Conservation (phyloP, 2,329 filamentous ascomycete species). For the Epichloe festucae region DNA sequence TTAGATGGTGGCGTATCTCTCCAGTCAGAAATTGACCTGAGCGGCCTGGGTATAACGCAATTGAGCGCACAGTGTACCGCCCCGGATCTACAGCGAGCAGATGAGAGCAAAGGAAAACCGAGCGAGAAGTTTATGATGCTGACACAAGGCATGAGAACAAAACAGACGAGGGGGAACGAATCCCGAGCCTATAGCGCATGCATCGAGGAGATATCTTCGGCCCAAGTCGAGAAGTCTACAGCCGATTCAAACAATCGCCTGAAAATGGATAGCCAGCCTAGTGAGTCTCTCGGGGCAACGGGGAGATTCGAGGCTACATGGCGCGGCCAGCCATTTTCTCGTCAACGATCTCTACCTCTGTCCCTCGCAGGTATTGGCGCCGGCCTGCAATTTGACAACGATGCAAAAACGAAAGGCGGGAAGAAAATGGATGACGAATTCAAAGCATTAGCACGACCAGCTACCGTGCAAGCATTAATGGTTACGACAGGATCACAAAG, state of each 20-base stretch:
- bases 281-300: not conserved
- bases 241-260: not conserved
- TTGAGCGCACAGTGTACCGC: not conserved
- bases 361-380: conserved; percentile 15
- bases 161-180: not conserved
- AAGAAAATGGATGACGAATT: conserved; percentile 9
- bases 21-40: not conserved
- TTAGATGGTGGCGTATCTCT: conserved; percentile 4
- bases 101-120: not conserved
- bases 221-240: not conserved
- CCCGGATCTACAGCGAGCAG: not conserved
- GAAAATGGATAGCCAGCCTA: not conserved
- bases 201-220: not conserved
- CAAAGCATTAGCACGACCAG: conserved; percentile 6
- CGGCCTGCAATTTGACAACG: conserved; percentile 9
- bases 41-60: not conserved
- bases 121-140: not conserved
- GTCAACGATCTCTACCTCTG: conserved; percentile 6
- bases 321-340: not conserved
- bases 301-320: not conserved
- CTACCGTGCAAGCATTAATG: conserved; percentile 7
- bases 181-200: not conserved
- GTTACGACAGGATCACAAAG: conserved; percentile 10
- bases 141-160: not conserved
- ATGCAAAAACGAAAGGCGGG: conserved; percentile 9